These are phyloP conservation scores for Xylariaceae sp. DNA, from an alignment of 2,329 filamentous ascomycete genomes.

Conservation along the genomic window DNA sequence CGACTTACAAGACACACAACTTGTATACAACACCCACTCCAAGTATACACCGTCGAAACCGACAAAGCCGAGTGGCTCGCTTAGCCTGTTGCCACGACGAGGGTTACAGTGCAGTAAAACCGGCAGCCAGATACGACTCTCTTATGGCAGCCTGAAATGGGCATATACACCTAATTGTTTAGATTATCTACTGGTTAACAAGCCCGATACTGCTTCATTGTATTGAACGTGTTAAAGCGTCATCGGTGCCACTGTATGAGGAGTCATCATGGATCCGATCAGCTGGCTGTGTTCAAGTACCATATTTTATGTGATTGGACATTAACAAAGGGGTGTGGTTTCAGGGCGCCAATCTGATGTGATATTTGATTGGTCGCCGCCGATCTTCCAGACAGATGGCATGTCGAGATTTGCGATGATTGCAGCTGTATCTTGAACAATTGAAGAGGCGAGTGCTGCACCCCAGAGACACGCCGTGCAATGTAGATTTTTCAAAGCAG, in stretches of 20 bases:
- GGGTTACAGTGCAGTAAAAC: constrained; percentile 19
- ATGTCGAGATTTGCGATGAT: constrained; percentile 12
- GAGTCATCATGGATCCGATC: constrained; percentile 12
- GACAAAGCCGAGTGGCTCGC: no score
- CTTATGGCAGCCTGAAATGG: no score
- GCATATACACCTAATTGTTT: no score
- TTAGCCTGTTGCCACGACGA: constrained; percentile 5
- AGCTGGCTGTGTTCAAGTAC: constrained; percentile 6
- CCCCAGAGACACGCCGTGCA: constrained; percentile 2
- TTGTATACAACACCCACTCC: no score
- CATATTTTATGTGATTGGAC: constrained; percentile 18
- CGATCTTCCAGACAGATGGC: constrained; percentile 8
- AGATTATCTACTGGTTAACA: no score
- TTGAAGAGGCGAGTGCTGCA: constrained; percentile 5
- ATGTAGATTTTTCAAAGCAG: no score
- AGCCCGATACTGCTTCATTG: neutral
- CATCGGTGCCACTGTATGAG: constrained; percentile 8
- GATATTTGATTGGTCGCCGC: constrained; percentile 9
- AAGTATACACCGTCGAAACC: no score
- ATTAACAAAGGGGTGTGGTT: constrained; percentile 11
- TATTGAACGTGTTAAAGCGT: neutral
- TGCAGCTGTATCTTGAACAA: constrained; percentile 12
- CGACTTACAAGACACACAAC: no score
- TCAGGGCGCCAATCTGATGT: constrained; percentile 18
- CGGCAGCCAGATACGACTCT: no score